These are phyloP conservation scores for Cnidoscolus chayamansa DNA, from an alignment of 441 rosid genomes.

Conservation along the genomic window DNA sequence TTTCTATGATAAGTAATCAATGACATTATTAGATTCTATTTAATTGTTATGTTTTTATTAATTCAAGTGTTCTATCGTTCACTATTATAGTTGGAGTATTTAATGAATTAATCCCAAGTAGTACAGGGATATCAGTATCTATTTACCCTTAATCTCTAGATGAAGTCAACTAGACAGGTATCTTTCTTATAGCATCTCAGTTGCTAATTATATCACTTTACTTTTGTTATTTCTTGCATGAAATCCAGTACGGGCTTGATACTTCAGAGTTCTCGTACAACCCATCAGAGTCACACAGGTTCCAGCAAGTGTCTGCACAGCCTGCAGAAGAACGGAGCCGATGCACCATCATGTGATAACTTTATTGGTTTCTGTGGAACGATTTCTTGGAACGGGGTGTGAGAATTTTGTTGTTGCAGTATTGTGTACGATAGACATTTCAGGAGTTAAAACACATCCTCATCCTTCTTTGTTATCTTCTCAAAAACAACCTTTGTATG, in stretches of 20 bases:
- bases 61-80: too few species aligned
- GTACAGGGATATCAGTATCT: too few species aligned
- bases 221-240: slow-evolving; percentile 19
- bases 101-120: too few species aligned
- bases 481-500: slow-evolving; percentile 3
- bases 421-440: slow-evolving; percentile 34
- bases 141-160: neutral
- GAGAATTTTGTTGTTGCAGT: slow-evolving; percentile 24
- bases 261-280: slow-evolving; percentile 95
- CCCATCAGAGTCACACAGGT: slow-evolving; percentile 77
- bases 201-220: slow-evolving; percentile 15
- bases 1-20: too few species aligned
- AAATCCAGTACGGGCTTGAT: slow-evolving; percentile 85
- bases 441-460: slow-evolving; percentile 22
- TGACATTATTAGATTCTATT: too few species aligned
- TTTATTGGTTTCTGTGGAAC: slow-evolving; percentile 8
- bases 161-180: neutral
- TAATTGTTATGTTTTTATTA: too few species aligned
- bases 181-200: neutral
- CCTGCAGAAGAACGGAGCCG: slow-evolving; percentile 84
- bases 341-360: slow-evolving; percentile 76
- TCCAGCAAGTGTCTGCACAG: slow-evolving; percentile 62
- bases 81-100: too few species aligned
- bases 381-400: slow-evolving; percentile 15
- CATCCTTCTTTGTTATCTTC: neutral